Percentiles rank a stretch among this genome's conserved stretches.
Conservation (phyloP, 805 yeast genomes). For the Saturnispora dispora region DNA sequence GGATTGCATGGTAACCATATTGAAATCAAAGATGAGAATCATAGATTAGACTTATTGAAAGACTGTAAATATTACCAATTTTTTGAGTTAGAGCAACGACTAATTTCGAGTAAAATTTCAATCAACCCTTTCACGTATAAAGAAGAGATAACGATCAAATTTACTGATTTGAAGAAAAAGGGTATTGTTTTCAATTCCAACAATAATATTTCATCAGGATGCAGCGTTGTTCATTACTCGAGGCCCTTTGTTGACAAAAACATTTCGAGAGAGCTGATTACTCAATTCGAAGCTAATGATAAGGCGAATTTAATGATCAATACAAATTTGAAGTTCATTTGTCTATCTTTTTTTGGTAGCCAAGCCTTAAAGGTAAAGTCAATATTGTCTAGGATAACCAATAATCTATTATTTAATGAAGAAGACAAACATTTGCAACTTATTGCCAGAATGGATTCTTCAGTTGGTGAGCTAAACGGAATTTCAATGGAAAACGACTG, state of each 20-base stretch:
- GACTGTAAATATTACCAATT: constrained; percentile 78
- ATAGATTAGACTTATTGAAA: constrained; percentile 46
- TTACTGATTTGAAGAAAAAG: constrained; percentile 36
- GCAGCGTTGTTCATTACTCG: constrained; percentile 27
- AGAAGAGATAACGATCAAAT: constrained; percentile 50
- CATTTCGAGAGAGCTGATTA: constrained; percentile 28
- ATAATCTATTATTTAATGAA: constrained; percentile 22
- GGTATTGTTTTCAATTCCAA: constrained; percentile 24
- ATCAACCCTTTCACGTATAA: constrained; percentile 41
- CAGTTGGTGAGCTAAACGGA: constrained; percentile 22
- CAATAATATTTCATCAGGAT: constrained; percentile 12
- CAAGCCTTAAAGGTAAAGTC: constrained; percentile 20
- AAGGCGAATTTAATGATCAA: constrained; percentile 28
- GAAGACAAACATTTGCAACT: constrained; percentile 15
- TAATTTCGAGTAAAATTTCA: constrained; percentile 43
- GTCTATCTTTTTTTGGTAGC: constrained; percentile 17
- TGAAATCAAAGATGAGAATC: constrained; percentile 40
- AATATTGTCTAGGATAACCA: constrained; percentile 16
- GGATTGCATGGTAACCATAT: constrained; percentile 47
- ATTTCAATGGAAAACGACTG: constrained; percentile 24
- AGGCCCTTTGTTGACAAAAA: constrained; percentile 38
- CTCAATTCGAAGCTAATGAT: constrained; percentile 31
- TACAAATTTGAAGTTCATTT: constrained; percentile 23
- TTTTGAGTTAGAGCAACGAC: constrained; percentile 60
- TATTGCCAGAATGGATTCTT: constrained; percentile 14